Conservation (phyloP, 441 rosid genomes). For the Adansonia grandidieri region DNA sequence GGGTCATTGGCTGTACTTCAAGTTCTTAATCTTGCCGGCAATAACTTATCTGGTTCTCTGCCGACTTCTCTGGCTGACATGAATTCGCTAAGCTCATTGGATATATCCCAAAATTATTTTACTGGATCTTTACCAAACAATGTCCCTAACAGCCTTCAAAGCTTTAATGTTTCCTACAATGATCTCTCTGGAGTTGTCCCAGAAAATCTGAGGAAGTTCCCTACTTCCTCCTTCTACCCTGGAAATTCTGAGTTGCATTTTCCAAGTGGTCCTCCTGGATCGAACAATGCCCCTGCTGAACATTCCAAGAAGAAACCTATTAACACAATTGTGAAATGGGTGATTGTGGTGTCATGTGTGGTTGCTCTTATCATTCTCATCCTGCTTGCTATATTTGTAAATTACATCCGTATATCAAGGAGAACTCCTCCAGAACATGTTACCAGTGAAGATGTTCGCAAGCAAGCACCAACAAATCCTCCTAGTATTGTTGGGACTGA, state of each 20-base stretch:
- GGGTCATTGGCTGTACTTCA: conserved; percentile 70
- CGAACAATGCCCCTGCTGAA: conserved; percentile 44
- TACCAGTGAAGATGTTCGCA: conserved; percentile 49
- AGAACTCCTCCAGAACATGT: conserved; percentile 49
- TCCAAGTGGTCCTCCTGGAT: conserved; percentile 64
- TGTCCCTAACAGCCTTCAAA: conserved; percentile 58
- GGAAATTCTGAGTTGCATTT: conserved; percentile 69
- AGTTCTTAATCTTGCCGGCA: conserved; percentile 76
- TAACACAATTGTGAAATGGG: conserved; percentile 61
- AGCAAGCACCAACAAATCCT: conserved; percentile 52
- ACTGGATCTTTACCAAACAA: conserved; percentile 81
- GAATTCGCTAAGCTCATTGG: conserved; percentile 67
- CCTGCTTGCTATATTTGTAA: conserved; percentile 73
- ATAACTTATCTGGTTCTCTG: conserved; percentile 83
- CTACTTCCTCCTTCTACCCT: conserved; percentile 75
- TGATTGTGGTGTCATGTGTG: conserved; percentile 73
- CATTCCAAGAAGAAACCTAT: conserved; percentile 55
- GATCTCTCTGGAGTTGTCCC: conserved; percentile 93
- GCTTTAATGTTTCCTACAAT: conserved; percentile 81
- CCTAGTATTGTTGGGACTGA: conserved; percentile 54
- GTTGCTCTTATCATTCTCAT: conserved; percentile 70
- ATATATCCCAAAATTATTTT: conserved; percentile 80
- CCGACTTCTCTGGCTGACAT: conserved; percentile 75
- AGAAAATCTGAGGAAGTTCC: conserved; percentile 75
- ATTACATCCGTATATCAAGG: conserved; percentile 65